These are phyloP conservation scores for Mycena rebaudengoi DNA, from an alignment of 768 basidiomycete genomes.

Conservation along the genomic window DNA sequence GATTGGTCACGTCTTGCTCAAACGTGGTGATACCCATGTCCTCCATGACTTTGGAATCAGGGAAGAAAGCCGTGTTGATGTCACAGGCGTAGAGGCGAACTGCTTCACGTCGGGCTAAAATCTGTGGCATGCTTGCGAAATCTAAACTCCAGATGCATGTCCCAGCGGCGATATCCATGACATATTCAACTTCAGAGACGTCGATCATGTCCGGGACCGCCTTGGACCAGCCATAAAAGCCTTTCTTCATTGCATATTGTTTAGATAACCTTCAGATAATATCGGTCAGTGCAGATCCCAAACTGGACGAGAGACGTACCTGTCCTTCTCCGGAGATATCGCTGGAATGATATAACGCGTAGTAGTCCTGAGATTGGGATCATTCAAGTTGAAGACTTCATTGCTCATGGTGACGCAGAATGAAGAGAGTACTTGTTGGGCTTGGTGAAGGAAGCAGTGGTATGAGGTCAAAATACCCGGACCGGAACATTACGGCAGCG, in stretches of 20 bases:
- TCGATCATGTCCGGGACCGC: slow-evolving; percentile 16
- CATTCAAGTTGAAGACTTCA: too few species aligned
- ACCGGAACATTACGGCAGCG: too few species aligned
- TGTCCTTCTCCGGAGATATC: not conserved
- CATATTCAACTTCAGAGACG: not conserved
- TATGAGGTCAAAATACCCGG: too few species aligned
- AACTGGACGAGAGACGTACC: not conserved
- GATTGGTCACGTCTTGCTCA: slow-evolving; percentile 24
- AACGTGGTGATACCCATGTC: slow-evolving; percentile 12
- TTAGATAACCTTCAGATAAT: too few species aligned
- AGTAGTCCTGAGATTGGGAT: too few species aligned
- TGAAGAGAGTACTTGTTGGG: too few species aligned
- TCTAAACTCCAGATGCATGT: slow-evolving; percentile 25
- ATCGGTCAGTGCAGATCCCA: too few species aligned
- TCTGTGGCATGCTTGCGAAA: slow-evolving; percentile 10
- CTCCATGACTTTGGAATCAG: not conserved
- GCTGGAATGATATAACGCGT: not conserved
- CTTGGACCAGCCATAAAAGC: slow-evolving; percentile 6
- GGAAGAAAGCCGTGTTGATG: slow-evolving; percentile 19
- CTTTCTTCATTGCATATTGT: slow-evolving; percentile 17
- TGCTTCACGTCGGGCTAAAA: not conserved
- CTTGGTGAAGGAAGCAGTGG: too few species aligned
- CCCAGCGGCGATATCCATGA: slow-evolving; percentile 25
- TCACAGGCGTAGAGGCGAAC: slow-evolving; percentile 25
- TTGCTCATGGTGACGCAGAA: too few species aligned